Evolutionary conservation across 768 basidiomycete species (phyloP).

Genomic region (Plicaturopsis crispa): DNA sequence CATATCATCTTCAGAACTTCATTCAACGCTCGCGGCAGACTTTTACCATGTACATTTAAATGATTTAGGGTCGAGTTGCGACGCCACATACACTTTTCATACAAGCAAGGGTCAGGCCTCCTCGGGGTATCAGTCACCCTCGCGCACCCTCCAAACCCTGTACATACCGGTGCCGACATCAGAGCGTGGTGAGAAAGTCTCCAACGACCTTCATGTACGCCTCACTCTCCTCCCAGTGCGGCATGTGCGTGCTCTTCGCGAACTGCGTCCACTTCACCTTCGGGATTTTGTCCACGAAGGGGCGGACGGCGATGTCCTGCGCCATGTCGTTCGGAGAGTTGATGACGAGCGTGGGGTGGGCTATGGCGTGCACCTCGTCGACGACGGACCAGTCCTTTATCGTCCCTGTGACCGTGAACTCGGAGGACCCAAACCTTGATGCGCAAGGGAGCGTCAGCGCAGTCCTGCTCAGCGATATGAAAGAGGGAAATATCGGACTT

Average conservation of each 20-base stretch:
- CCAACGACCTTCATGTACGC: slow-evolving; percentile 28
- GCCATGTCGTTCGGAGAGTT: slow-evolving; percentile 35
- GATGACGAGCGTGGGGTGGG: slow-evolving; percentile 29
- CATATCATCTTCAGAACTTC: too few relatives aligned
- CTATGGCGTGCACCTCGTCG: slow-evolving; percentile 32
- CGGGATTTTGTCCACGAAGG: slow-evolving; percentile 29
- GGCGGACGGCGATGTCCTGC: slow-evolving; percentile 28
- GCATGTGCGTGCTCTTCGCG: slow-evolving; percentile 34
- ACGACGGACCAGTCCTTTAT: slow-evolving; percentile 41
- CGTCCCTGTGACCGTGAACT: slow-evolving; percentile 30
- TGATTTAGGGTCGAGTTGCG: too few relatives aligned
- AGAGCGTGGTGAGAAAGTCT: too few relatives aligned
- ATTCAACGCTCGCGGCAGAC: too few relatives aligned
- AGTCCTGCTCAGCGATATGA: neutral
- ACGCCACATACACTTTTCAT: too few relatives aligned
- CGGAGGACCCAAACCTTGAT: slow-evolving; percentile 17
- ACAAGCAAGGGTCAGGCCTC: too few relatives aligned
- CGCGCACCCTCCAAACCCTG: too few relatives aligned
- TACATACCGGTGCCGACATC: too few relatives aligned
- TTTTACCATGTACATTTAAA: too few relatives aligned
- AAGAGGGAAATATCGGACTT: slow-evolving; percentile 6
- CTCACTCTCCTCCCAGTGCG: slow-evolving; percentile 34
- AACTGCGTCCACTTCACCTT: slow-evolving; percentile 38
- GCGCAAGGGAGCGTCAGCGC: neutral
- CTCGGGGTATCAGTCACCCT: too few relatives aligned